Evolutionary conservation across 331 rosid species (phyloP).

Genomic region (Malus hybrid): DNA sequence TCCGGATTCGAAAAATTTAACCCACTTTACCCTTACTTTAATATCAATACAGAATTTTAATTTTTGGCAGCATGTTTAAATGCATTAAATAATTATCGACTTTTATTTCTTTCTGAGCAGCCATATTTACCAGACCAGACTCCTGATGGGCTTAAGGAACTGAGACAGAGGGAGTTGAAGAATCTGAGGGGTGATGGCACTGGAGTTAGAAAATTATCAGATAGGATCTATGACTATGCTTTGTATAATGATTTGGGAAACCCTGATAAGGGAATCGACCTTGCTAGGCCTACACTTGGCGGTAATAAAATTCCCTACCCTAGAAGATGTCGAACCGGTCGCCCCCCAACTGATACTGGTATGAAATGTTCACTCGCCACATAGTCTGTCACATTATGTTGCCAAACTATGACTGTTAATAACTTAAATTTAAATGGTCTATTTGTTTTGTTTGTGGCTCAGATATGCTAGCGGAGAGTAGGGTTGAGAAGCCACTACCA

Average conservation of each 20-base stretch:
- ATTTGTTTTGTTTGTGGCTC: not conserved
- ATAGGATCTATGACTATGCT: slow-evolving; percentile 68
- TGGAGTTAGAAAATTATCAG: slow-evolving; percentile 65
- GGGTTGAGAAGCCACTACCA: slow-evolving; percentile 85
- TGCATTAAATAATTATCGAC: not conserved
- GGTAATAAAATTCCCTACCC: slow-evolving; percentile 65
- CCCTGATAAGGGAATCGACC: slow-evolving; percentile 68
- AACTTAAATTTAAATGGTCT: not conserved
- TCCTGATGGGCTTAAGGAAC: slow-evolving; percentile 59
- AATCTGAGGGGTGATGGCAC: slow-evolving; percentile 63
- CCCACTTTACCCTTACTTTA: too few species aligned
- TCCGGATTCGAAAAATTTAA: too few species aligned
- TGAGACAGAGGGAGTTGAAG: slow-evolving; percentile 69
- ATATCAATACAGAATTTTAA: not conserved
- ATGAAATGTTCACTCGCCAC: not conserved
- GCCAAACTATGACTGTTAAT: not conserved
- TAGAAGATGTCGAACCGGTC: slow-evolving; percentile 95
- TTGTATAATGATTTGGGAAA: slow-evolving; percentile 86
- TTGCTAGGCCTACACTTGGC: slow-evolving; percentile 65
- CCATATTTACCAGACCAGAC: slow-evolving; percentile 80
- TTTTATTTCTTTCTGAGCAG: slow-evolving; percentile 29
- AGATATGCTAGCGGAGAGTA: slow-evolving; percentile 72
- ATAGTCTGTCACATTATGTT: not conserved
- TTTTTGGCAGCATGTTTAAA: not conserved
- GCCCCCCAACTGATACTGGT: slow-evolving; percentile 64